Evolutionary conservation across 2,329 filamentous ascomycete species (phyloP).

Genomic region (Teratosphaeria zuluensis): DNA sequence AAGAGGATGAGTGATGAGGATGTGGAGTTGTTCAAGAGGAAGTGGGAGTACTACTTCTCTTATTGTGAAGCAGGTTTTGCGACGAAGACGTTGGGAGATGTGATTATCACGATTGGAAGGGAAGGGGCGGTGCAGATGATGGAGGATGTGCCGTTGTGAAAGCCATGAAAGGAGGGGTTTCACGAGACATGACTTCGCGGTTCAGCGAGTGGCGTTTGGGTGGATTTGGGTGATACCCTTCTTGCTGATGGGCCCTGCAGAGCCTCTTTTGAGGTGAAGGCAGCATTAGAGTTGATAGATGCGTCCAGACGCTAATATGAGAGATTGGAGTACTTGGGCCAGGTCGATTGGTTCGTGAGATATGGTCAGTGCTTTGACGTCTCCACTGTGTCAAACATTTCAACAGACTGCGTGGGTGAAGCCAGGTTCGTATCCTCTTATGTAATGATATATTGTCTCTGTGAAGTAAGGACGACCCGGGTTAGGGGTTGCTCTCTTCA

Average conservation of each 20-base stretch:
- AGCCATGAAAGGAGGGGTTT: neutral
- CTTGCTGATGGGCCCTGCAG: neutral
- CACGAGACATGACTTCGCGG: neutral
- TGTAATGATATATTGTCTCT: too few species aligned
- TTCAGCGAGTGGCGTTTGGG: neutral
- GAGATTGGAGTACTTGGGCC: neutral
- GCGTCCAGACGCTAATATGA: neutral
- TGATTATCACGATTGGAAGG: slow-evolving; percentile 59
- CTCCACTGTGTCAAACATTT: too few species aligned
- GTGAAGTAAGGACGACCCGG: too few species aligned
- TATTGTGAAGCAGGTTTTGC: slow-evolving; percentile 67
- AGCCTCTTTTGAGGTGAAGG: neutral
- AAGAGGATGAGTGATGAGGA: slow-evolving; percentile 49
- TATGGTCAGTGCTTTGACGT: too few species aligned
- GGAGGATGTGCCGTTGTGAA: slow-evolving; percentile 56
- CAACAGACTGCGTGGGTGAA: too few species aligned
- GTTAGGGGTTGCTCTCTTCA: too few species aligned
- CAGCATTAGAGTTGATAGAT: neutral
- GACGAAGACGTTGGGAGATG: slow-evolving; percentile 62
- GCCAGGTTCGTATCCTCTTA: too few species aligned
- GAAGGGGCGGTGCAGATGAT: slow-evolving; percentile 59
- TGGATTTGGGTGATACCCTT: neutral
- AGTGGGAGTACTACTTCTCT: slow-evolving; percentile 71
- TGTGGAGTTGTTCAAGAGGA: slow-evolving; percentile 57
- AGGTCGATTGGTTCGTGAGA: neutral